Conservation (phyloP, 345 rosid genomes). For the Brassica carinata region DNA sequence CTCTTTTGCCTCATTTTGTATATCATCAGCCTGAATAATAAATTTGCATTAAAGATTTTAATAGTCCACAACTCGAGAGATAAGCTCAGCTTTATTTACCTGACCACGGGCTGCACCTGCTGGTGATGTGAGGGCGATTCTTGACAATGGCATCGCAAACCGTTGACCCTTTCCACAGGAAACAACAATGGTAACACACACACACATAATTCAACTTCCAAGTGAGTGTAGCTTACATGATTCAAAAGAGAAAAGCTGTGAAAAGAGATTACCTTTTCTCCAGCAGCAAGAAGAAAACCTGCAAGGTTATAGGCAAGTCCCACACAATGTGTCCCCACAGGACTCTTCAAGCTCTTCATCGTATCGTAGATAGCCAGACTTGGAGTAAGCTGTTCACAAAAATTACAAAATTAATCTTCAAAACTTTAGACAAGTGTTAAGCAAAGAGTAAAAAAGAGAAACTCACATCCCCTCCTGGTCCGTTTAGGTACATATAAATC, state of each 20-base stretch:
- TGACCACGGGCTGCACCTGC: constrained; percentile 87
- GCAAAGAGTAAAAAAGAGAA: constrained; percentile 6
- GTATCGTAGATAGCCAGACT: constrained; percentile 83
- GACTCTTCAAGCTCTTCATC: constrained; percentile 82
- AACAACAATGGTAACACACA: background rate
- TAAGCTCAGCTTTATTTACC: too few relatives aligned
- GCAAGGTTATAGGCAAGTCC: constrained; percentile 86
- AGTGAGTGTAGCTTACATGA: too few relatives aligned
- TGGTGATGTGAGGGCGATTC: constrained; percentile 69
- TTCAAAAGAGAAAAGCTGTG: too few relatives aligned
- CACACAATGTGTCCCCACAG: constrained; percentile 72
- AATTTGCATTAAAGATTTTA: too few relatives aligned
- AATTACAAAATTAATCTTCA: constrained; percentile 9
- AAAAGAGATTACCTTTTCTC: constrained; percentile 93
- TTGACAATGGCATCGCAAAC: constrained; percentile 76
- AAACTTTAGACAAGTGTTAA: background rate
- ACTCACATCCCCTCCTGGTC: constrained; percentile 97
- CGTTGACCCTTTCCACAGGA: constrained; percentile 55
- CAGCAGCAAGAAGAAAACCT: constrained; percentile 83
- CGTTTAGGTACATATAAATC: constrained; percentile 67
- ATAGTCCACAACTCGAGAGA: background rate
- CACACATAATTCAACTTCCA: background rate
- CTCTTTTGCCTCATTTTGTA: constrained; percentile 75
- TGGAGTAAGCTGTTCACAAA: constrained; percentile 74
- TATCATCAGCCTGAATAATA: constrained; percentile 92